Base-by-base conservation (phyloP, 2,329 filamentous ascomycete genomes). In the Fusarium fracticaudum region DNA sequence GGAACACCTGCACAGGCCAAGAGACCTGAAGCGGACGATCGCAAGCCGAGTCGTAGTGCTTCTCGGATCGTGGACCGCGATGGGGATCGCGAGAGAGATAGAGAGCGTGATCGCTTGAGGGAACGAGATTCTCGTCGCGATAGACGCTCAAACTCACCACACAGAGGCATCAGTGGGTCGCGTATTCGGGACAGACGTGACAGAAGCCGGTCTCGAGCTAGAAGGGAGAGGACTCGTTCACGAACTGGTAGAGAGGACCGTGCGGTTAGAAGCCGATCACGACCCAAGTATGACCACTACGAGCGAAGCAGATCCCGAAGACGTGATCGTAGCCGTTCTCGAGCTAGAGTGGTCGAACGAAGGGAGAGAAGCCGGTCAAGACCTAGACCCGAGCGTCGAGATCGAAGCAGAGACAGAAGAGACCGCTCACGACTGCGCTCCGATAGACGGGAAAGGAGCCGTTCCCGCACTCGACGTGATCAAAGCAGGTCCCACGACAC, bases 171-270 rank as follows among this genome's bases (percentile, higher is more conserved):
- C 35, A 81, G 80, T 69, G 77, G 79, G 5, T 81, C 81, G 22
- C 81, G 79, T 29, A 65, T 79, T 24, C 77, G 77, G 44, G 77
- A 80, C 18, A 78, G 81, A 64, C 81, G 82, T n/a, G 82, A 84
- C 13, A 77, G 80, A 62, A 84, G 82, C 64, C 82, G 81, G 58
- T 81, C 83, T 9, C 79, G 76, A 58, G 66, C 80, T 17, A 80
- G 81, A 63, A 80, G 82, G 51, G 84, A 85, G 22, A 83, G 83
- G 75, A 83, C 79, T 31, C 83, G 83, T 22, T 86, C 86, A n/a
- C 80, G 82, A 51, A 72, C 78, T 29, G 77, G 80, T 22, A 78
- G 80, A 69, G 80, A 83, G 60, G 78, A 79, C 24, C 76, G 79
- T 17, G 71, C 72, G 20, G 79, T 82, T 45, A 75, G 81, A 58